These are phyloP conservation scores for Suillus occidentalis DNA, from an alignment of 768 basidiomycete species.

Conservation along the genomic window DNA sequence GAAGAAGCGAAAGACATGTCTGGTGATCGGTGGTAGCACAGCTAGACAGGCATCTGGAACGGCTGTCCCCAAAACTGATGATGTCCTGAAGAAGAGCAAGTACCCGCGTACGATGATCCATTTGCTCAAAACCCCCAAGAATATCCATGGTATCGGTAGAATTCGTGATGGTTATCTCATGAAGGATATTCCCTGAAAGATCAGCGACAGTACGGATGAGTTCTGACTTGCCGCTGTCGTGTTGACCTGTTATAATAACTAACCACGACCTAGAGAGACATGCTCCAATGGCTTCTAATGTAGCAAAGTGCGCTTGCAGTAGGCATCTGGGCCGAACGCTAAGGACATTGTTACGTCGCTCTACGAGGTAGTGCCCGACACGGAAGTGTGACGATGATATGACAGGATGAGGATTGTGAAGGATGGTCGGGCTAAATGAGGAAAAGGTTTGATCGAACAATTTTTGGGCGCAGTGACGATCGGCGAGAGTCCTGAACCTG, in stretches of 20 bases:
- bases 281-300: slow-evolving; percentile 73
- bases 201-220: slow-evolving; percentile 70
- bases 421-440: slow-evolving; percentile 32
- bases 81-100: slow-evolving; percentile 40
- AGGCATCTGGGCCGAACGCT: slow-evolving; percentile 47
- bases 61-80: slow-evolving; percentile 37
- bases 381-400: slow-evolving; percentile 51
- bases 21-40: slow-evolving; percentile 19
- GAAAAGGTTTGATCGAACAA: slow-evolving; percentile 59
- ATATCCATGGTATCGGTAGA: slow-evolving; percentile 94
- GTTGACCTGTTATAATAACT: slow-evolving; percentile 80
- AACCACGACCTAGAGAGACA: slow-evolving; percentile 81
- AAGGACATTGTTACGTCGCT: slow-evolving; percentile 33
- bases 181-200: slow-evolving; percentile 64
- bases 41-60: slow-evolving; percentile 36
- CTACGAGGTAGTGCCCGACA: slow-evolving; percentile 59
- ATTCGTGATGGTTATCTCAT: slow-evolving; percentile 77
- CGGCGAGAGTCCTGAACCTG: slow-evolving; percentile 76
- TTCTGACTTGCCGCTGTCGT: slow-evolving; percentile 76
- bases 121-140: slow-evolving; percentile 94
- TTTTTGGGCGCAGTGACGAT: slow-evolving; percentile 52
- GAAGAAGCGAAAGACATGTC: slow-evolving; percentile 15
- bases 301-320: slow-evolving; percentile 60
- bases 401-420: slow-evolving; percentile 37
- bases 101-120: slow-evolving; percentile 51